Evolutionary conservation across 2,329 filamentous ascomycete species (phyloP).

Genomic region (Cephalotrichum gorgonifer): DNA sequence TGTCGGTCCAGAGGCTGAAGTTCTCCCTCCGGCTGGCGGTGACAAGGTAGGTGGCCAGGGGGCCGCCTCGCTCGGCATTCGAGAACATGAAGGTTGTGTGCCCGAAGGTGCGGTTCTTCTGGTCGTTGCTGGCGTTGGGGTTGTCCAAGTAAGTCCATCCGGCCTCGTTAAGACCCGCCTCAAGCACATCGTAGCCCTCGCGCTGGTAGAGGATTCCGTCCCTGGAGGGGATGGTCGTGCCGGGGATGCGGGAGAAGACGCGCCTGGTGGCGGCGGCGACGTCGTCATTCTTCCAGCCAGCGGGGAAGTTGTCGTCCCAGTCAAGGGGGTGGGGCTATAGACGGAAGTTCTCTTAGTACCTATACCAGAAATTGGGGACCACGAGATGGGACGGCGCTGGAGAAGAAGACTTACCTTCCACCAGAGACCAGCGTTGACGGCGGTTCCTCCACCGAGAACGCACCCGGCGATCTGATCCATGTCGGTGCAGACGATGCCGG

Average conservation of each 20-base stretch:
- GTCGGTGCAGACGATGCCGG: slow-evolving; percentile 56
- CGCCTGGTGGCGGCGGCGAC: slow-evolving; percentile 47
- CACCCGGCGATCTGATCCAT: slow-evolving; percentile 66
- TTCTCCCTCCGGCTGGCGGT: slow-evolving; percentile 47
- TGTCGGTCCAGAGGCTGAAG: slow-evolving; percentile 58
- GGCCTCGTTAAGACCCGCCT: slow-evolving; percentile 43
- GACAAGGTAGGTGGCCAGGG: slow-evolving; percentile 61
- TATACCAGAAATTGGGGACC: too few relatives aligned
- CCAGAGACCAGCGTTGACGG: slow-evolving; percentile 60
- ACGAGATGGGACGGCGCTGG: background rate
- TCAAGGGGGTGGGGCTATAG: slow-evolving; percentile 45
- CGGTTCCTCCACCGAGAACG: slow-evolving; percentile 56
- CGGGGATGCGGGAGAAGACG: slow-evolving; percentile 61
- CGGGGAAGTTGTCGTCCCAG: slow-evolving; percentile 64
- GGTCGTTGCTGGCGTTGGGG: slow-evolving; percentile 46
- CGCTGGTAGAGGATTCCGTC: slow-evolving; percentile 60
- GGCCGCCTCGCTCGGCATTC: slow-evolving; percentile 57
- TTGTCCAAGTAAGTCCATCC: slow-evolving; percentile 52
- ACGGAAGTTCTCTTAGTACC: background rate
- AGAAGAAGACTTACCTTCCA: slow-evolving; percentile 31
- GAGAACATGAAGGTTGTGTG: slow-evolving; percentile 59
- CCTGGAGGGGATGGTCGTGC: slow-evolving; percentile 53
- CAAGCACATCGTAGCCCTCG: slow-evolving; percentile 53
- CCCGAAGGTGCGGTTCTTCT: slow-evolving; percentile 56
- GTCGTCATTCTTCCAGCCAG: slow-evolving; percentile 58